Base-by-base conservation (phyloP, 2,329 filamentous ascomycete species). In the Diaporthe longicolla region DNA sequence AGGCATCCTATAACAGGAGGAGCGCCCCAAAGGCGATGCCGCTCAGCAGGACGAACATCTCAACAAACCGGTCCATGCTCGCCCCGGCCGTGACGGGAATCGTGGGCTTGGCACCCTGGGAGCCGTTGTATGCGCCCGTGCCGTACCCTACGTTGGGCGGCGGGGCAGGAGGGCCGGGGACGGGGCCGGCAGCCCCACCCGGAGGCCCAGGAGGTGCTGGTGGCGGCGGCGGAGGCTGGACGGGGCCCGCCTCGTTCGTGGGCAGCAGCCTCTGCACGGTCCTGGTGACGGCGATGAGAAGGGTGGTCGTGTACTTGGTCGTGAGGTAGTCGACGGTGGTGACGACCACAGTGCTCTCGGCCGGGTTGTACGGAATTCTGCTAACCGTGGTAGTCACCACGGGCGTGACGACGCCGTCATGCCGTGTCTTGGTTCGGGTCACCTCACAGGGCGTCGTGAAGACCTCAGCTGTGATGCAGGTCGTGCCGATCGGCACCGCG, bases 331-430 rank as follows among this genome's bases (percentile, higher is more conserved):
- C 24, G 58, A 48, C 24, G 17, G 40, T 52, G 13, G 21, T 37
- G 50, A 50, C 43, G 32, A 26, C 21, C 40, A 50, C 21, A 32
- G 72, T 71, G 65, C 70, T 74, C 61, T 69, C 70, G 52, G 61
- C 54, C 52, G 73, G 73, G 61, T 74, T 74, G 24, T 74, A 66
- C 61, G 70, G 58, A 21, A 66, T 68, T n/a, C 10, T 19, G 35
- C 52, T 70, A 32, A 21, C 3, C 24, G 61, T 70, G 35, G 69
- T 66, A 37, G 32, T 37, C 37, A 71, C 69, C 15, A 8, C 17
- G 1, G 58, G 66, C 17, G 29, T 48, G 29, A 63, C 37, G 24
- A 40, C 17, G 17, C 50, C 73, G 45, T 63, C 45, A 8, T 32
- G 21, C 7, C 43, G 37, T 32, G 52, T 66, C 11, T 2, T 48